A percentile compares a stretch with the other conserved stretches of the same genome.
Conservation (phyloP, 441 rosid genomes). For the Bocquillonia castaneifolia region DNA sequence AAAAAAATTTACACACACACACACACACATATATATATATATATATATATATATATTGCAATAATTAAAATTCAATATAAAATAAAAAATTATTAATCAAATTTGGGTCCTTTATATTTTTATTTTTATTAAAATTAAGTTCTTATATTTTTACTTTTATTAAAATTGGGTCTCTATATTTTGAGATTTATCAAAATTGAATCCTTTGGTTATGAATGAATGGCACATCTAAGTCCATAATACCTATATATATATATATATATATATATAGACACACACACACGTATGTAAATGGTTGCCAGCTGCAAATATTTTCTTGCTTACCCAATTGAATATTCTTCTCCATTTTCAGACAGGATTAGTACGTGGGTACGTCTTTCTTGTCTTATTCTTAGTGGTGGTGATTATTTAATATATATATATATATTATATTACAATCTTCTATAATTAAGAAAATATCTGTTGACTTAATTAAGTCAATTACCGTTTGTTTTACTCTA, state of each 20-base stretch:
- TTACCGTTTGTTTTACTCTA: not conserved
- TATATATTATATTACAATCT: not conserved
- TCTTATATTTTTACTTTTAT: no score
- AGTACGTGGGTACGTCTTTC: not conserved
- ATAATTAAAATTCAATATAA: no score
- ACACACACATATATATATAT: no score
- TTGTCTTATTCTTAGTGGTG: not conserved
- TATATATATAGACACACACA: no score
- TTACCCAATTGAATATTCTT: not conserved
- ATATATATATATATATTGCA: no score
- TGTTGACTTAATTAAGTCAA: not conserved
- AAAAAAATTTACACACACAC: no score
- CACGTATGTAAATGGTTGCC: conserved; percentile 5
- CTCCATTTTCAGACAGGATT: not conserved
- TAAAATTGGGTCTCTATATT: no score
- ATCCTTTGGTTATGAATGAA: not conserved
- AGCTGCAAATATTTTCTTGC: conserved; percentile 9
- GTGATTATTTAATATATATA: not conserved
- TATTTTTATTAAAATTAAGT: no score
- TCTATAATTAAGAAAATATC: not conserved
- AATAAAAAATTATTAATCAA: no score
- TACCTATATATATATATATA: not conserved
- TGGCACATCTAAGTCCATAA: not conserved
- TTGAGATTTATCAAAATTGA: no score
- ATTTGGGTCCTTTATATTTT: no score